Evolutionary conservation across 2,329 filamentous ascomycete genomes (phyloP), one percentile per base, ranked within the genome.

Genomic region (Leptographium radiaticola): DNA sequence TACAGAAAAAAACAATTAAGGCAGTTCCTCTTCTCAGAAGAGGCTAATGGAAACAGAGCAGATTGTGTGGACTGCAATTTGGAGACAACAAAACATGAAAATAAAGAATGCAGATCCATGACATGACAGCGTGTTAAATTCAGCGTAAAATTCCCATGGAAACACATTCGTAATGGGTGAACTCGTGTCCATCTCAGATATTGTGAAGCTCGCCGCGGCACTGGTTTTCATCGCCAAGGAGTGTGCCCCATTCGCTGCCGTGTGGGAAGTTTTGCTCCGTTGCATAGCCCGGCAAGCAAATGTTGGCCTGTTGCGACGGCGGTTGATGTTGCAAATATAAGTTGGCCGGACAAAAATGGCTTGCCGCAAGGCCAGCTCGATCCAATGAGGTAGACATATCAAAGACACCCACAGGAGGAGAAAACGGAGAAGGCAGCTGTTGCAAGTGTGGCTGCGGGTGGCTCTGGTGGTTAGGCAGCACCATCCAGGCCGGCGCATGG

Each of bases 231-330:
- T 30, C 11, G 48, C 42, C 33, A n/a, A 56, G 40, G 51, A 56
- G 46, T 4, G 52, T 31, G n/a, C 55, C 30, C 54, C 56, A 58
- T 15, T 38, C 52, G 38, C 15, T 33, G 18, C 38, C 40, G 33
- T 51, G 48, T 39, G 5, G 33, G 36, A 20, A 25, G 25, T 2
- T 25, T 25, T 55, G 40, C 15, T 31, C 50, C 40, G 38, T 6
- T 10, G 6, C 40, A 16, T 25, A 45, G 31, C 12, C 16, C 12
- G 39, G 30, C 11, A 31, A 25, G 5, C n/a, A 33, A 7, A 39
- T 39, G 39, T 49, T 38, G 10, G 30, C 44, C 34, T 49, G 50
- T 7, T 47, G 33, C 15, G 40, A 46, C 11, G 49, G 45, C 16
- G n/a, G 45, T 15, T 18, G 8, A 5, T 30, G 46, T 8, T 48